Conservation (phyloP, 2,329 filamentous ascomycete genomes). For the Phaeosphaeria sp. region DNA sequence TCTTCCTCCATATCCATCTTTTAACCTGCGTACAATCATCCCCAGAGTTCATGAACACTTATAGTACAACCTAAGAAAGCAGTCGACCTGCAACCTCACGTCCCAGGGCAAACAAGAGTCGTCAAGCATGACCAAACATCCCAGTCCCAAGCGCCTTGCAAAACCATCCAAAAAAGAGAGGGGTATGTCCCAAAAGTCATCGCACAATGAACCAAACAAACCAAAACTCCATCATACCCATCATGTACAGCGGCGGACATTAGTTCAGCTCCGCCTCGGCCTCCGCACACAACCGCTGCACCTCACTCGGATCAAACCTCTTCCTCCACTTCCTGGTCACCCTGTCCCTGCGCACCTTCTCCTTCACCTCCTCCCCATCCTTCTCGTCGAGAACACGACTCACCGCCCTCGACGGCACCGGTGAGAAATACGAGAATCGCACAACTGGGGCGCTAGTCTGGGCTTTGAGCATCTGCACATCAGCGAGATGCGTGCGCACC, state of each 20-base stretch:
- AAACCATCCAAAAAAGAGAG: neutral
- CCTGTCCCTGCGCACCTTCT: conserved; percentile 21
- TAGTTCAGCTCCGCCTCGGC: conserved; percentile 33
- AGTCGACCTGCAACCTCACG: neutral
- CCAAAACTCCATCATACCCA: neutral
- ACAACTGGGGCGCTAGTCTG: conserved; percentile 12
- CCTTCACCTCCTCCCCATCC: conserved; percentile 12
- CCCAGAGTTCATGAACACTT: neutral
- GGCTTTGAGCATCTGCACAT: conserved; percentile 32
- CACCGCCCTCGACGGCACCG: conserved; percentile 5
- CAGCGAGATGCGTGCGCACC: conserved; percentile 35
- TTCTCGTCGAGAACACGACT: conserved; percentile 16
- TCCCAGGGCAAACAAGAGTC: neutral
- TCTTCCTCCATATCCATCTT: neutral
- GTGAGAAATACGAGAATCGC: conserved; percentile 21
- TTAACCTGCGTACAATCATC: neutral
- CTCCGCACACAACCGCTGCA: conserved; percentile 35
- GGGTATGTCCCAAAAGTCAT: neutral
- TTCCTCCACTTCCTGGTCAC: conserved; percentile 28
- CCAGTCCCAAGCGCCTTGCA: neutral
- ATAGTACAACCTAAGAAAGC: neutral
- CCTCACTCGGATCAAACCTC: conserved; percentile 37
- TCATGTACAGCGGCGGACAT: neutral
- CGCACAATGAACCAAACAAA: neutral
- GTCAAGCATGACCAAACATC: neutral